Evolutionary conservation across 2,329 filamentous ascomycete species (phyloP), one percentile per base, ranked within the genome.

Genomic region (Cordyceps cateniannulata): DNA sequence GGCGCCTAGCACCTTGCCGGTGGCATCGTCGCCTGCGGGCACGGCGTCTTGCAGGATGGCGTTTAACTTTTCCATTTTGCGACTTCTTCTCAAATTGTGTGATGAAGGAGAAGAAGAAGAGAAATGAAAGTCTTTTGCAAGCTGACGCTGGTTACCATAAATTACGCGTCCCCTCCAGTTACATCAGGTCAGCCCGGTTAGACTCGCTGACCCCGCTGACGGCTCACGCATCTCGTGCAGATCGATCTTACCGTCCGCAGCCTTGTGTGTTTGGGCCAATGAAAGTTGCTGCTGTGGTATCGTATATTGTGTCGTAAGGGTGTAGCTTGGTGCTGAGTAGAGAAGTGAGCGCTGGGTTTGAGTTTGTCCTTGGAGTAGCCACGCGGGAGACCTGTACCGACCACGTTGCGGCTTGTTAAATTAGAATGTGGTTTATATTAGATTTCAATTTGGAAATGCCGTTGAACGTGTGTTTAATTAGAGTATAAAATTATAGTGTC

Each of bases 1-100:
- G 1, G 71, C 73, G 27, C 75, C 75, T 3, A 74, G 70, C 18
- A 76, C 62, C 65, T 72, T 75, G 44, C 70, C 65, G 2, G 63
- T 66, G 6, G 69, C 70, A 27, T 75, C 68, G 2, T 68, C 62
- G 8, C 63, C 69, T 18, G 65, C 47, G 38, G 70, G 67, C 20
- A 71, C 68, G 59, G 73, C 66, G 14, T 67, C 64, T 24, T 65
- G 53, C 7, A 76, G 65, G 25, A 76, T 72, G 7, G 65, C 63
- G 50, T 66, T 61, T 29, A 74, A 61, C 24, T 61, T 68, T 32
- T 70, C 66, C 70, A 72, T 72, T n/a, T 12, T 1, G 7, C 3
- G 42, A 45, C 3, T 3, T 6, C 9, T 22, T 45, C 42, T 45
- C 3, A n/a, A 3, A 18, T 27, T 20, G n/a, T 56, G 53, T 20